Percentiles rank a stretch among this genome's conserved stretches.
These are phyloP conservation scores for Chaetomium sp. DNA, from an alignment of 2,329 filamentous ascomycete species.

Conservation along the genomic window DNA sequence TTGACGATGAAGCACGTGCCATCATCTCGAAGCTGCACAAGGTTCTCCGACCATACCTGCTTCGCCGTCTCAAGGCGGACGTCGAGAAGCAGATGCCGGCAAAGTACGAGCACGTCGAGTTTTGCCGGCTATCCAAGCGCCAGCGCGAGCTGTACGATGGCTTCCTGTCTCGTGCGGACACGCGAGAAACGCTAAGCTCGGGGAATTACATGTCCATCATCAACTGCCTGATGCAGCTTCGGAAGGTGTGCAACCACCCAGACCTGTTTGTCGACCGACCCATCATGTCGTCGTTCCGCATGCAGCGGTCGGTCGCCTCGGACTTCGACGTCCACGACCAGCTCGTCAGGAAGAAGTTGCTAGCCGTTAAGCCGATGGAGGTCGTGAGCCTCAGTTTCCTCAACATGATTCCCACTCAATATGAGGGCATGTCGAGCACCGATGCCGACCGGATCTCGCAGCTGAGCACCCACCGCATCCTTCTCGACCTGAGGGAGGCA, in stretches of 20 bases:
- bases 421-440: slow-evolving; percentile 64
- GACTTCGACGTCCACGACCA: slow-evolving; percentile 74
- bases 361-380: slow-evolving; percentile 63
- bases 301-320: slow-evolving; percentile 75
- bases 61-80: slow-evolving; percentile 89
- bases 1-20: slow-evolving; percentile 90
- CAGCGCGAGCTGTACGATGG: slow-evolving; percentile 96
- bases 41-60: slow-evolving; percentile 85
- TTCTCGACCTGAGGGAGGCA: slow-evolving; percentile 71
- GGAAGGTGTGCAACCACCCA: slow-evolving; percentile 98
- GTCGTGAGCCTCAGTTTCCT: slow-evolving; percentile 74
- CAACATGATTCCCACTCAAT: slow-evolving; percentile 72
- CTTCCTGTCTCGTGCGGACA: slow-evolving; percentile 88
- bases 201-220: slow-evolving; percentile 98
- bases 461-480: slow-evolving; percentile 68
- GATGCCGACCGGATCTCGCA: slow-evolving; percentile 60
- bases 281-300: slow-evolving; percentile 95
- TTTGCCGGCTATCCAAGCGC: slow-evolving; percentile 91
- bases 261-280: slow-evolving; percentile 95
- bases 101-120: slow-evolving; percentile 96
- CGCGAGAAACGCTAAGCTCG: slow-evolving; percentile 81
- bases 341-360: slow-evolving; percentile 66
- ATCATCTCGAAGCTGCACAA: slow-evolving; percentile 94
- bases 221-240: slow-evolving; percentile 95
- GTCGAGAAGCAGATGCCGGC: slow-evolving; percentile 99